These are phyloP conservation scores for Amphibolis antarctica DNA, from an alignment of 106 monocot genomes.

Conservation along the genomic window DNA sequence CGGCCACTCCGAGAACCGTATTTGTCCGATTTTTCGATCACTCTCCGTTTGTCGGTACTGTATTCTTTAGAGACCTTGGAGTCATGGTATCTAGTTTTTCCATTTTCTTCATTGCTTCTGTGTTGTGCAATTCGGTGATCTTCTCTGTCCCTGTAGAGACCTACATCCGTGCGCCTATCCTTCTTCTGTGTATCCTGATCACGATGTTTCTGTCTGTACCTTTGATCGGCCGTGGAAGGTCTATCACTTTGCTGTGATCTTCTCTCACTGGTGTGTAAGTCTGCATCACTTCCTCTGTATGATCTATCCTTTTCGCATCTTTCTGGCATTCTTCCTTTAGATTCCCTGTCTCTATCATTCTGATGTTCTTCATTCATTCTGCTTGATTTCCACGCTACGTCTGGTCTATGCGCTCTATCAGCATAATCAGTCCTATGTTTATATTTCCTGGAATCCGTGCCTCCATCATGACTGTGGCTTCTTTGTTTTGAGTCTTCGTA, in stretches of 20 bases:
- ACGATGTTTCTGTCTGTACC: not conserved
- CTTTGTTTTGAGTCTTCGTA: constrained; percentile 2
- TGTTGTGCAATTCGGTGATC: not conserved
- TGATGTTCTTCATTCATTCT: not conserved
- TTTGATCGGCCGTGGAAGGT: not conserved
- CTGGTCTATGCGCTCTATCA: not conserved
- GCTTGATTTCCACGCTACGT: not conserved
- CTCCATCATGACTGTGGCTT: not conserved
- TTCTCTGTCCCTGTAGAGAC: not conserved
- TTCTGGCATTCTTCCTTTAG: not conserved
- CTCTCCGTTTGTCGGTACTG: not conserved
- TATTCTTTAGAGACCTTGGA: not conserved
- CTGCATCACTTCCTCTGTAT: not conserved
- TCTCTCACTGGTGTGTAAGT: not conserved
- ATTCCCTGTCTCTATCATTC: not conserved
- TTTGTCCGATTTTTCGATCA: not conserved
- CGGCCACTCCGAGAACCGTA: not conserved
- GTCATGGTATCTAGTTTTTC: not conserved
- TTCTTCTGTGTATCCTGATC: not conserved
- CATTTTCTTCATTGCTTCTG: not conserved
- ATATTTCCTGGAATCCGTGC: not conserved
- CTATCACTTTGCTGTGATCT: not conserved
- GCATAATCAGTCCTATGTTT: not conserved
- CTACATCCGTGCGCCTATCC: not conserved
- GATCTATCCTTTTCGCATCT: not conserved